Evolutionary conservation across 176 grass and related monocot species (phyloP).

Genomic region (Zoysia japonica): DNA sequence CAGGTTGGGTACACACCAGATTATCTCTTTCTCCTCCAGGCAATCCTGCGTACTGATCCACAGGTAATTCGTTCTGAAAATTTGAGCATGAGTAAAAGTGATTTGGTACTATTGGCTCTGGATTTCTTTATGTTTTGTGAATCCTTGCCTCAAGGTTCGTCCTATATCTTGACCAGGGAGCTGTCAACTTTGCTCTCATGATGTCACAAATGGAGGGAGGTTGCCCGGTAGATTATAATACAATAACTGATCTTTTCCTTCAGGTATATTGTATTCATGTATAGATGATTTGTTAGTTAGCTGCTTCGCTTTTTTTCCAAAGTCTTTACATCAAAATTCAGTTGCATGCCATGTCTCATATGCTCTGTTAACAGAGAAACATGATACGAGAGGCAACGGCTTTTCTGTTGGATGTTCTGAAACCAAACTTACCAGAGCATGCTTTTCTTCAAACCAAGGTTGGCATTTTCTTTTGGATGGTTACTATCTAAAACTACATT

Average conservation of each 20-base stretch:
- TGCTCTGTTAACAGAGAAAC: slow-evolving; percentile 59
- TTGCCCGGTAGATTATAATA: slow-evolving; percentile 91
- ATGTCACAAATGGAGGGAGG: slow-evolving; percentile 99
- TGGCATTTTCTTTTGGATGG: slow-evolving; percentile 8
- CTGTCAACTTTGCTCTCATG: slow-evolving; percentile 98
- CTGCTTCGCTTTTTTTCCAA: slow-evolving; percentile 13
- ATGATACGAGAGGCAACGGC: slow-evolving; percentile 93
- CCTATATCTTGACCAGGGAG: slow-evolving; percentile 54
- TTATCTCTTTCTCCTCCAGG: slow-evolving; percentile 95
- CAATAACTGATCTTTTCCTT: slow-evolving; percentile 97
- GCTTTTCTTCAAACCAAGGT: slow-evolving; percentile 98
- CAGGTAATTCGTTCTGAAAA: slow-evolving; percentile 60
- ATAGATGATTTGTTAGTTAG: slow-evolving; percentile 29
- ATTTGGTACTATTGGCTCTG: slow-evolving; percentile 14
- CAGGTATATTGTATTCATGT: slow-evolving; percentile 56
- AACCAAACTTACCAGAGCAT: slow-evolving; percentile 88
- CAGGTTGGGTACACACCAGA: slow-evolving; percentile 94
- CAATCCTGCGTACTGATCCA: slow-evolving; percentile 91
- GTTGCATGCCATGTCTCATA: slow-evolving; percentile 21
- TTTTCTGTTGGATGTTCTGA: slow-evolving; percentile 92
- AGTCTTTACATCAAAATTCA: not conserved
- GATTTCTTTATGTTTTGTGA: slow-evolving; percentile 5
- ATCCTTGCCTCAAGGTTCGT: slow-evolving; percentile 15
- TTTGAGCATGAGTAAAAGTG: not conserved
- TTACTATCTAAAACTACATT: not conserved